Base-by-base conservation (phyloP, 768 basidiomycete genomes). In the Agaricus subrufescens region DNA sequence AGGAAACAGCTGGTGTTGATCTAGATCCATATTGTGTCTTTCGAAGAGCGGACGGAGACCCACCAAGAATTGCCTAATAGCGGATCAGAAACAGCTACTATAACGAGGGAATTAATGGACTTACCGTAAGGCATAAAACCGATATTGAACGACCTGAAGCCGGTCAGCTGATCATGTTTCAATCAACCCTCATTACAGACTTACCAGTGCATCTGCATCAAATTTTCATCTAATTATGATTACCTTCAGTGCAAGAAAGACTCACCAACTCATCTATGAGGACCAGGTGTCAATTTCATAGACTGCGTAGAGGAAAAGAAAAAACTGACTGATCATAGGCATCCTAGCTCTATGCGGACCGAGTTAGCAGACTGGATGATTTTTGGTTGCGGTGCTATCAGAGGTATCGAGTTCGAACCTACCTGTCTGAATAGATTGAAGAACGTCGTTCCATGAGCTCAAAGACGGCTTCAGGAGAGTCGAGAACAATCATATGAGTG, bases 391-490 rank as follows among this genome's bases (percentile, higher is more conserved):
- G n/a, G 9, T 40, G 34, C 5, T 5, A 19, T 19, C 19, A 19
- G 12, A 19, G 46, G 30, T 46, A 10, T 29, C 8, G 12, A 47
- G 44, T 43, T 3, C 31, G 7, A 8, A 48, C 60, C 11, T 50
- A 67, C 65, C 72, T 64, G 46, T 66, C 70, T 4, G 73, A 79
- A 59, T 79, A 80, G 23, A 73, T 72, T 7, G 65, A 54, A 12
- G 72, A 76, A 10, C 74, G 61, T 52, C 69, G 73, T 49, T 78
- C 77, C 43, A 80, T 68, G 14, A 80, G 69, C 11, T 80, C 77
- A 3, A 58, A 61, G 2, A 71, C 70, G 1, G 71, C 70, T 48
- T 77, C 68, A 1, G 66, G 40, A 3, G 72, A 70, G 54, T 77
- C 73, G 43, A 80, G 46, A n/a, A 71, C 60, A 26, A 69, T 61